phyloP scores from a whole-genome alignment of 495 filamentous ascomycete genomes.

The Trichoderma gamsii region DNA sequence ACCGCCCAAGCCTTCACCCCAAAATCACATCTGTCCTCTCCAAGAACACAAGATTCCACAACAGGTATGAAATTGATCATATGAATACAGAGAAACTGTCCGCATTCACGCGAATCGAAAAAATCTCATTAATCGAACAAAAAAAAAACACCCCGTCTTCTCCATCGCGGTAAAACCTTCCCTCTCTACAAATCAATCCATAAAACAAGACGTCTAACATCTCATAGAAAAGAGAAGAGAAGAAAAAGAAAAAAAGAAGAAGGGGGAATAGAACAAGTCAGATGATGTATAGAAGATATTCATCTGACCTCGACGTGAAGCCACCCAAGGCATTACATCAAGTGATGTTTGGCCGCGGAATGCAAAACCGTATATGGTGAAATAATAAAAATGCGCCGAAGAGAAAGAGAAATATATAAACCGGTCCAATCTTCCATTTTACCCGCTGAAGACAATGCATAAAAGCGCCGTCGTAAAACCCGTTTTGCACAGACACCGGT shows the following conservation, averaged over 20 bases:
- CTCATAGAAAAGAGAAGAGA: neutral
- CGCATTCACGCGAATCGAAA: neutral
- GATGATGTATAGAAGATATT: neutral
- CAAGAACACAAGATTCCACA: neutral
- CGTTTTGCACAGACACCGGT: conserved; percentile 1
- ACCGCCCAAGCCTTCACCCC: neutral
- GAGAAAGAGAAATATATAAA: conserved; percentile 4
- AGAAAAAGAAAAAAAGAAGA: neutral
- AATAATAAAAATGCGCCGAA: conserved; percentile 14
- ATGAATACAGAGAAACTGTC: conserved; percentile 1
- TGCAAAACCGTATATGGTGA: neutral
- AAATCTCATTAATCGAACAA: conserved; percentile 11
- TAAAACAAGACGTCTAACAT: conserved; percentile 4
- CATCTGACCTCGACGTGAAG: neutral
- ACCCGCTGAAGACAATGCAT: conserved; percentile 16
- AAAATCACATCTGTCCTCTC: neutral
- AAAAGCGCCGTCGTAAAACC: conserved; percentile 14
- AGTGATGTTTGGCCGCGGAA: neutral
- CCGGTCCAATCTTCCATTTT: conserved; percentile 14
- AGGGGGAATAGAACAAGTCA: neutral
- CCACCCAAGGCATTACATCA: neutral
- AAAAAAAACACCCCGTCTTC: neutral
- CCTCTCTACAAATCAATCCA: conserved; percentile 1
- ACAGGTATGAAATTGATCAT: neutral
- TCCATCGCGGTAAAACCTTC: neutral